Percentiles rank a stretch among this genome's conserved stretches.
phyloP scores from a whole-genome alignment of 1,284 basidiomycete species.

The Cutaneotrichosporon cyanovorans region DNA sequence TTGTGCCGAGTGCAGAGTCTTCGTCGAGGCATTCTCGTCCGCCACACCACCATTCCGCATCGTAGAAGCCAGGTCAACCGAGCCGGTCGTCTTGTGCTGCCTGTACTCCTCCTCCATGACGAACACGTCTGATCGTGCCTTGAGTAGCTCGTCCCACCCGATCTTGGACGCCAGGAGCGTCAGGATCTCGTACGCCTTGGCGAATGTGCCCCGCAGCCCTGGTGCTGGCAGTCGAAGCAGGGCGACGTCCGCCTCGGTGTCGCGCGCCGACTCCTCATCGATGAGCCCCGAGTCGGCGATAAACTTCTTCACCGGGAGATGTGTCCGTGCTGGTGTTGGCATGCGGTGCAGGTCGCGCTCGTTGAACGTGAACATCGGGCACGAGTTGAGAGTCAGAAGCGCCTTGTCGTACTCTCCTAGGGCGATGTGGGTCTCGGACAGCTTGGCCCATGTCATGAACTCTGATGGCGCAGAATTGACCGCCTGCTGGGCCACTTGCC shows the following conservation, averaged over 20 bases:
- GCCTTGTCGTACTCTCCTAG: conserved; percentile 76
- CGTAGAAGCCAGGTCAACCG: conserved; percentile 23
- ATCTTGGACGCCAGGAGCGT: conserved; percentile 85
- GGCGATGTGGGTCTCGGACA: conserved; percentile 91
- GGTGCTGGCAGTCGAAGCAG: conserved; percentile 88
- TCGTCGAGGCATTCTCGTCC: conserved; percentile 68
- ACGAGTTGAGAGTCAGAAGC: conserved; percentile 91
- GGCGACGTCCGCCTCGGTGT: conserved; percentile 91
- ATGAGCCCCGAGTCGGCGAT: conserved; percentile 65
- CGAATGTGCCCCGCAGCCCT: conserved; percentile 88
- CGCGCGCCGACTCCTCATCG: conserved; percentile 56
- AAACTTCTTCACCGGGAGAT: conserved; percentile 76
- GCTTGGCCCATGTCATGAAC: conserved; percentile 97
- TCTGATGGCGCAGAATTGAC: conserved; percentile 97
- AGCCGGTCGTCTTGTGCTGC: conserved; percentile 54
- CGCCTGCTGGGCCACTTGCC: conserved; percentile 84
- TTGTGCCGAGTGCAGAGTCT: conserved; percentile 15
- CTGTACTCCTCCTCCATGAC: conserved; percentile 99
- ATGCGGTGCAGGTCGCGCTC: conserved; percentile 88
- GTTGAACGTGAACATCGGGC: conserved; percentile 99
- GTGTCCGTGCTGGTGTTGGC: conserved; percentile 71
- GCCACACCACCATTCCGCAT: conserved; percentile 32
- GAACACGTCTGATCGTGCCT: conserved; percentile 87
- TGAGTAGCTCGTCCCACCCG: conserved; percentile 97
- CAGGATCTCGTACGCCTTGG: conserved; percentile 83